Percentiles rank a stretch among this genome's conserved stretches.
These are phyloP conservation scores for Arctium minus DNA, from an alignment of 129 eudicot genomes.

Conservation along the genomic window DNA sequence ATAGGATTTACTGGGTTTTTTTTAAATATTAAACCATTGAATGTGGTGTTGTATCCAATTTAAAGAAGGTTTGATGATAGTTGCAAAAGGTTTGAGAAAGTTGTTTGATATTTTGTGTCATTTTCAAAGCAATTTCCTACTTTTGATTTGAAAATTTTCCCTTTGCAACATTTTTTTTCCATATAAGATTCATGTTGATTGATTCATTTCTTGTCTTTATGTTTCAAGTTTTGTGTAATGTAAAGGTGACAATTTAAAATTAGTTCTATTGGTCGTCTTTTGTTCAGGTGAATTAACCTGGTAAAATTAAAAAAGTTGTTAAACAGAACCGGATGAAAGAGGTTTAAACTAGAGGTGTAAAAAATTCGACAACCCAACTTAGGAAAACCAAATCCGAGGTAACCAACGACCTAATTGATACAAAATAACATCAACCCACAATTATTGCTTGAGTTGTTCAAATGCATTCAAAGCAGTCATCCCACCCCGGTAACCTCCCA, in stretches of 20 bases:
- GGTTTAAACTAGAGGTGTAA: background rate
- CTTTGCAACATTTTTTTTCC: background rate
- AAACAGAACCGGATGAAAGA: background rate
- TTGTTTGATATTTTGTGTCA: conserved; percentile 6
- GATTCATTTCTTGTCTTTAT: background rate
- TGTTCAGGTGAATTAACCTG: too few species aligned
- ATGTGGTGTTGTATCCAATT: background rate
- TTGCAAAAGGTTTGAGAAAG: conserved; percentile 4
- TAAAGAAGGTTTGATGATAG: background rate
- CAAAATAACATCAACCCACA: too few species aligned
- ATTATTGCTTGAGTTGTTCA: too few species aligned
- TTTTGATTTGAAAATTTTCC: background rate
- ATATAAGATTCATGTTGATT: background rate
- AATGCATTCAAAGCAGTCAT: too few species aligned
- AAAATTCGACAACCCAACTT: background rate
- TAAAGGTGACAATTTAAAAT: background rate
- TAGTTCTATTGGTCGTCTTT: background rate
- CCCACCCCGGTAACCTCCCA: too few species aligned
- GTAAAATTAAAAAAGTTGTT: too few species aligned
- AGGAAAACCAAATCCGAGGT: background rate
- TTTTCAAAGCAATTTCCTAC: background rate
- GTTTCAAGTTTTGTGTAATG: background rate
- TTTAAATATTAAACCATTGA: background rate
- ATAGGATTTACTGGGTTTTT: background rate
- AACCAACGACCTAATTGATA: background rate